These are phyloP conservation scores for Monosporascus sp. DNA, from an alignment of 2,329 filamentous ascomycete species.

Conservation along the genomic window DNA sequence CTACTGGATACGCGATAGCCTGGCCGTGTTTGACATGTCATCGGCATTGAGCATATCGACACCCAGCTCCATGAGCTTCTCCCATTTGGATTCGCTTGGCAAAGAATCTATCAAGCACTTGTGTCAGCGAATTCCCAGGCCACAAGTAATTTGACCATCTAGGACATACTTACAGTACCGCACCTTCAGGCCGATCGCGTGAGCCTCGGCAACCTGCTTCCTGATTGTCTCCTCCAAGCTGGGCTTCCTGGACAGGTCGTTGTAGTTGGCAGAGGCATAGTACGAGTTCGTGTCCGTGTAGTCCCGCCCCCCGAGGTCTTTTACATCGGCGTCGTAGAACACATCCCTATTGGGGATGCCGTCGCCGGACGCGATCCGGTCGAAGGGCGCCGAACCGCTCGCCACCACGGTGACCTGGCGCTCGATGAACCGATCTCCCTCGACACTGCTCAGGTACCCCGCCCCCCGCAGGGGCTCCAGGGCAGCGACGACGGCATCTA, in stretches of 20 bases:
- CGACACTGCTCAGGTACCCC: slow-evolving; percentile 21
- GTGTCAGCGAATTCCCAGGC: slow-evolving; percentile 6
- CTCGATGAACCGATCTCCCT: slow-evolving; percentile 15
- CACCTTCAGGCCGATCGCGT: slow-evolving; percentile 19
- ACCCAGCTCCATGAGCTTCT: slow-evolving; percentile 15
- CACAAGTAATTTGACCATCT: too few relatives aligned
- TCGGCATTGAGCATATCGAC: slow-evolving; percentile 24
- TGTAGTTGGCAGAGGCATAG: slow-evolving; percentile 23
- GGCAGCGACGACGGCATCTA: slow-evolving; percentile 21
- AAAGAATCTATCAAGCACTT: slow-evolving; percentile 14
- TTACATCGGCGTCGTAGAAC: slow-evolving; percentile 23
- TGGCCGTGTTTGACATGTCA: slow-evolving; percentile 17
- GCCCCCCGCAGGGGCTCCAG: slow-evolving; percentile 23
- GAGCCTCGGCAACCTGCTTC: slow-evolving; percentile 17
- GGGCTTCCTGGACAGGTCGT: slow-evolving; percentile 16
- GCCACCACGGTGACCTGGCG: slow-evolving; percentile 22
- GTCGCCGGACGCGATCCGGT: slow-evolving; percentile 18
- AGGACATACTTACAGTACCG: slow-evolving; percentile 23
- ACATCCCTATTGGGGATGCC: slow-evolving; percentile 20
- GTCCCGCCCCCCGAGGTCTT: slow-evolving; percentile 8
- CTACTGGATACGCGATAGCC: slow-evolving; percentile 6
- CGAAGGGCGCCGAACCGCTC: slow-evolving; percentile 21
- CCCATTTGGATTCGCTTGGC: slow-evolving; percentile 24
- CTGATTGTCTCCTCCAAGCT: slow-evolving; percentile 11
- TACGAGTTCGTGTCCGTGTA: slow-evolving; percentile 20